These are phyloP conservation scores for Candida anutae DNA, from an alignment of 1,139 yeast species.

Conservation along the genomic window DNA sequence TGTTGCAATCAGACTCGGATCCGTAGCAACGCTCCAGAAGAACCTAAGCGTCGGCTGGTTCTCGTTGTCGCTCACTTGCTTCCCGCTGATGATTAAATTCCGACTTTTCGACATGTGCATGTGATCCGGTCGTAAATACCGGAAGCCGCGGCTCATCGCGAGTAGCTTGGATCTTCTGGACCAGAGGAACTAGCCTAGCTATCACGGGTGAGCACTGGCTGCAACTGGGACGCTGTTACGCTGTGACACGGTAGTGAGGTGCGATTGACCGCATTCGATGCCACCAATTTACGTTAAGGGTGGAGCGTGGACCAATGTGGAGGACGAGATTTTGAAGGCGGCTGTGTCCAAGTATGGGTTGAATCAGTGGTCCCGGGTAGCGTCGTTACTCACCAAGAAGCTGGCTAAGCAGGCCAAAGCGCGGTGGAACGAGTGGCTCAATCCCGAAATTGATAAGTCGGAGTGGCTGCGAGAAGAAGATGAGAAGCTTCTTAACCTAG, in stretches of 20 bases:
- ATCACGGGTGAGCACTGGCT: neutral
- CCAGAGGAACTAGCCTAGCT: too few relatives aligned
- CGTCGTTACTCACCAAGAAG: constrained; percentile 77
- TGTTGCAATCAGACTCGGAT: too few relatives aligned
- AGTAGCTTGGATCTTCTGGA: too few relatives aligned
- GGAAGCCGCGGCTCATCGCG: too few relatives aligned
- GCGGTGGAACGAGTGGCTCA: constrained; percentile 86
- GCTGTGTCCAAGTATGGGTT: constrained; percentile 91
- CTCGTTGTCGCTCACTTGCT: too few relatives aligned
- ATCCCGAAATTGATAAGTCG: constrained; percentile 57
- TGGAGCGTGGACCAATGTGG: constrained; percentile 87
- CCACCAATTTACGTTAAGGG: constrained; percentile 71
- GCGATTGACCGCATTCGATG: constrained; percentile 4
- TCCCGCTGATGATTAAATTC: too few relatives aligned
- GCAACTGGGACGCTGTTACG: too few relatives aligned
- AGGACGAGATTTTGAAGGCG: constrained; percentile 83
- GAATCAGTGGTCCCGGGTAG: constrained; percentile 91
- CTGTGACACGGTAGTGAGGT: neutral
- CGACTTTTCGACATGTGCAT: too few relatives aligned
- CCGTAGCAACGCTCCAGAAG: too few relatives aligned
- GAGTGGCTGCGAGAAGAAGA: constrained; percentile 80
- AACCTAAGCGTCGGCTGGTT: too few relatives aligned
- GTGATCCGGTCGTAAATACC: too few relatives aligned
- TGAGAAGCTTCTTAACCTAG: constrained; percentile 57
- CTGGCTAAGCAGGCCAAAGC: constrained; percentile 90